phyloP scores from a whole-genome alignment of 305 asterid species.

The Coffea humblotiana region DNA sequence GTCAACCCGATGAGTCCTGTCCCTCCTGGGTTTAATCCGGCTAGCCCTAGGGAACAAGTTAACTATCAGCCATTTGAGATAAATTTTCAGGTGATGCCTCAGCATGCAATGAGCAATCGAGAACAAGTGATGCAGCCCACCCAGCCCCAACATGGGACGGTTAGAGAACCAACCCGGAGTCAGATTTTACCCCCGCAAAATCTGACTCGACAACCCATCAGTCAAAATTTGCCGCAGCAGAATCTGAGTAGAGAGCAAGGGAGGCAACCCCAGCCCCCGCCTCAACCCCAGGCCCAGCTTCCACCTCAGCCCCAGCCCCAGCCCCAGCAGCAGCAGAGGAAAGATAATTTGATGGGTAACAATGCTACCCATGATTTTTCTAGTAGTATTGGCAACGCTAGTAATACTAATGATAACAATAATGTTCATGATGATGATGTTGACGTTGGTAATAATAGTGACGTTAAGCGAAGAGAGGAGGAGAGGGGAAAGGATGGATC shows the following conservation, averaged over 20 bases:
- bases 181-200: constrained; percentile 24
- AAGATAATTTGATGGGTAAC: constrained; percentile 14
- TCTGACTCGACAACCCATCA: constrained; percentile 22
- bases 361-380: constrained; percentile 16
- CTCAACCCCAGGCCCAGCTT: not conserved
- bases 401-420: not conserved
- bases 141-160: constrained; percentile 24
- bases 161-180: constrained; percentile 27
- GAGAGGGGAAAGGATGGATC: constrained; percentile 27
- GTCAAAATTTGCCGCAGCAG: constrained; percentile 10
- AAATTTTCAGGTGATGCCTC: constrained; percentile 26
- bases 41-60: constrained; percentile 25
- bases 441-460: constrained; percentile 2
- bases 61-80: constrained; percentile 25
- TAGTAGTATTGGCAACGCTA: constrained; percentile 4
- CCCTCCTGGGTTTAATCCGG: constrained; percentile 23
- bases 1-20: constrained; percentile 22
- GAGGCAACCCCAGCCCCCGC: constrained; percentile 12
- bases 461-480: constrained; percentile 29
- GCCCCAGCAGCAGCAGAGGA: constrained; percentile 13
- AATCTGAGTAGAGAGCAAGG: constrained; percentile 13
- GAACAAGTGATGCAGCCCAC: constrained; percentile 23
- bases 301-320: not conserved
- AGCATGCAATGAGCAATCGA: constrained; percentile 20
- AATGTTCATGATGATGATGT: not conserved